These are phyloP conservation scores for Lactarius pseudohatsudake DNA, from an alignment of 768 basidiomycete genomes.

Conservation along the genomic window DNA sequence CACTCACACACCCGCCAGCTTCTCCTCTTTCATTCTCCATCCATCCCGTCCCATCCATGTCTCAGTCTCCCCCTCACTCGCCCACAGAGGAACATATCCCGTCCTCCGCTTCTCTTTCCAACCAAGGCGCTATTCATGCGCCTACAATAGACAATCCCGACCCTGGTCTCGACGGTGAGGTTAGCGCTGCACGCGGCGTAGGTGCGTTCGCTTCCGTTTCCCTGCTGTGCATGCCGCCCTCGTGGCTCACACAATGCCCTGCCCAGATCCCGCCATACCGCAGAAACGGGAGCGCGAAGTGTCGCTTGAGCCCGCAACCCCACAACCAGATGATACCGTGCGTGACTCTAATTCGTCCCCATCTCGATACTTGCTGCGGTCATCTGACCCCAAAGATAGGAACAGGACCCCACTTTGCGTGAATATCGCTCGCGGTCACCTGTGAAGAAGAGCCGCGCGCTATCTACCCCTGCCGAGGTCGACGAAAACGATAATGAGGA, in stretches of 20 bases:
- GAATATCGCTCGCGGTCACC: constrained; percentile 58
- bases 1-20: constrained; percentile 5
- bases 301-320: constrained; percentile 63
- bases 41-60: constrained; percentile 15
- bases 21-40: constrained; percentile 10
- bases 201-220: constrained; percentile 18
- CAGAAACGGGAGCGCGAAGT: constrained; percentile 75
- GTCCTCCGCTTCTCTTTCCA: not conserved
- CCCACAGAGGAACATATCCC: constrained; percentile 6
- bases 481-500: constrained; percentile 55
- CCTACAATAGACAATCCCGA: constrained; percentile 5
- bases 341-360: constrained; percentile 25
- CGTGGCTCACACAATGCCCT: constrained; percentile 9
- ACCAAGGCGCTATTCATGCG: not conserved
- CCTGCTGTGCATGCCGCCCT: not conserved
- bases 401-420: constrained; percentile 32
- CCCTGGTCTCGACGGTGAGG: constrained; percentile 20
- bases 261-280: constrained; percentile 49
- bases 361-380: not conserved
- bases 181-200: constrained; percentile 24
- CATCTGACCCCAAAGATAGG: constrained; percentile 9
- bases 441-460: constrained; percentile 71
- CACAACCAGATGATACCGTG: constrained; percentile 37
- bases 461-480: constrained; percentile 50
- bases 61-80: constrained; percentile 16